phyloP scores from a whole-genome alignment of 1,284 basidiomycete genomes.

The Malassezia nana region DNA sequence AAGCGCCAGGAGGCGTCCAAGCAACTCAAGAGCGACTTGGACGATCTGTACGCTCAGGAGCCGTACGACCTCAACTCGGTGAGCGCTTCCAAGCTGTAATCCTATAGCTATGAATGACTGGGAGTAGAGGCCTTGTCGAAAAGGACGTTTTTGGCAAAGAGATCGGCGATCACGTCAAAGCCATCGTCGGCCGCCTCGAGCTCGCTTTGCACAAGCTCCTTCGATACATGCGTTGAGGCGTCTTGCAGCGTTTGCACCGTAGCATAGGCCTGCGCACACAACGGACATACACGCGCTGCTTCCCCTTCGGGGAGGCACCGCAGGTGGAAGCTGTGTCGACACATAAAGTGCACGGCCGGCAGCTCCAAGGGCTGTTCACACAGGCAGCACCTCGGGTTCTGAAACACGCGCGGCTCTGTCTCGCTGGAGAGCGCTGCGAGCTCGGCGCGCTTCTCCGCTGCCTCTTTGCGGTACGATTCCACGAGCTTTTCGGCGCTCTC shows the following conservation, averaged over 20 bases:
- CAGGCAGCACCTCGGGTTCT: conserved; percentile 77
- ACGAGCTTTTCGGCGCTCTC: conserved; percentile 77
- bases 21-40: conserved; percentile 28
- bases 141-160: conserved; percentile 27
- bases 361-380: conserved; percentile 81
- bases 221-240: conserved; percentile 69
- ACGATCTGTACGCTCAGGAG: conserved; percentile 29
- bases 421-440: conserved; percentile 69
- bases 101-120: not conserved
- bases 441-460: conserved; percentile 67
- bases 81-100: conserved; percentile 26
- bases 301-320: conserved; percentile 26
- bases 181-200: conserved; percentile 28
- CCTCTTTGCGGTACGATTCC: conserved; percentile 74
- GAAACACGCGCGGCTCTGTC: conserved; percentile 73
- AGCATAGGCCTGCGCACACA: conserved; percentile 74
- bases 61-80: conserved; percentile 20
- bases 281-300: conserved; percentile 64
- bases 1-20: conserved; percentile 41
- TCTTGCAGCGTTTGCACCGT: conserved; percentile 74
- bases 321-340: conserved; percentile 91
- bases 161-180: conserved; percentile 26
- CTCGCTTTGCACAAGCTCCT: conserved; percentile 56
- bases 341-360: conserved; percentile 94
- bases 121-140: no score